Evolutionary conservation across 2,329 filamentous ascomycete species (phyloP), one percentile per base, ranked within the genome.

Genomic region (Rhytidhysteron rufulum): DNA sequence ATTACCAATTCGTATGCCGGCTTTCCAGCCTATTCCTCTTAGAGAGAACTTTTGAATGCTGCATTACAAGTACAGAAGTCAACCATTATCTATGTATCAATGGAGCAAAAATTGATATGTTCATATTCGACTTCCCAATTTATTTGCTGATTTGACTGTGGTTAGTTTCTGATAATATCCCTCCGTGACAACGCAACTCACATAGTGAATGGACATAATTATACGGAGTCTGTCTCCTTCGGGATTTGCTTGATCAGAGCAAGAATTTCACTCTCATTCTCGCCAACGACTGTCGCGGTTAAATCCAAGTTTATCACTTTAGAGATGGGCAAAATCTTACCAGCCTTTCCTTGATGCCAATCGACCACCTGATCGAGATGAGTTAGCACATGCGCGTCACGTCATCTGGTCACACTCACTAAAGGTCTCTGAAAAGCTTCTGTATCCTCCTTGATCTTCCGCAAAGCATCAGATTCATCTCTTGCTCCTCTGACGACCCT

Each of bases 331-430:
- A 32, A 22, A 39, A 15, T 60, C 69, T 40, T 65, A 70, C 86
- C 73, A 34, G 83, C 91, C 64, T 82, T 86, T 49, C 90, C 93
- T 64, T 91, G 90, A 62, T 85, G 88, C 93, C 93, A 97, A 64
- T 97, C 91, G 38, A 97, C 91, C 43, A 85, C 49, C 55, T 53
- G 25, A 48, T 27, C 11, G 27, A 7, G n/a, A 11, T 17, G 18
- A 16, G 34, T 49, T 34, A 53, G 44, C 24, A 39, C 11, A 21
- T 29, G 37, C 3, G 31, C 34, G 37, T 20, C 20, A 34, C 27
- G 5, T 24, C 17, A 22, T 31, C 17, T 19, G 18, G 19, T 11
- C 16, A 20, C 4, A 48, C 85, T 57, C 71, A 93, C 87, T 63
- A 96, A 69, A 19, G 91, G 91, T 51, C 83, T 71, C 55, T 85